Conservation (phyloP, 164 flowering plant genomes). For the Stephania cephalantha region DNA sequence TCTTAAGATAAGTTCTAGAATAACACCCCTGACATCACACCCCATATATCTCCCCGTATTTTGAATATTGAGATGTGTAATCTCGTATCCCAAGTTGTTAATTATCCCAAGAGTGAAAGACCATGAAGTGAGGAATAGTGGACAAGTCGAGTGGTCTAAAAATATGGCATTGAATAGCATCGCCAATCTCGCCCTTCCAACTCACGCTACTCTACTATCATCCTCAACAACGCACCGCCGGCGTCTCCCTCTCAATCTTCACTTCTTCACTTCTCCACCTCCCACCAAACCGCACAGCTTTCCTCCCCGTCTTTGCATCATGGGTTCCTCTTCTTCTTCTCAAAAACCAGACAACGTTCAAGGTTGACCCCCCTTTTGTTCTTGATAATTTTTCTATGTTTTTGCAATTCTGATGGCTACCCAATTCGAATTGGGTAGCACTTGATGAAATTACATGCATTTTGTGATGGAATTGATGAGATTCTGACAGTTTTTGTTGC, state of each 20-base stretch:
- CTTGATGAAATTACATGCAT: background rate
- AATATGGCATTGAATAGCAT: slow-evolving; percentile 4
- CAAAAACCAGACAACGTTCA: slow-evolving; percentile 21
- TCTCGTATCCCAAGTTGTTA: too few species aligned
- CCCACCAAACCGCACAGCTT: slow-evolving; percentile 2
- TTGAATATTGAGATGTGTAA: too few species aligned
- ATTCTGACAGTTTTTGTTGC: too few species aligned
- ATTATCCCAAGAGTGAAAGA: too few species aligned
- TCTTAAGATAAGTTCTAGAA: too few species aligned
- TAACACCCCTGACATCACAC: too few species aligned
- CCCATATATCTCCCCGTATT: too few species aligned
- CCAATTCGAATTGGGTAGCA: background rate
- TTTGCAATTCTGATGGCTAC: background rate
- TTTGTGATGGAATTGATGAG: too few species aligned
- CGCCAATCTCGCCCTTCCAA: background rate
- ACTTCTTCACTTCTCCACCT: slow-evolving; percentile 2
- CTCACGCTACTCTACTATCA: background rate
- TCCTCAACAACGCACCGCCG: background rate
- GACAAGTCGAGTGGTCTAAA: background rate
- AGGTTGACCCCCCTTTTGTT: slow-evolving; percentile 10
- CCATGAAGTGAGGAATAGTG: too few species aligned
- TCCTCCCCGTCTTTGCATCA: slow-evolving; percentile 5
- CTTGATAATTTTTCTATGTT: background rate
- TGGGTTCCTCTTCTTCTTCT: slow-evolving; percentile 19
- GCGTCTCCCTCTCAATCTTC: background rate